Evolutionary conservation across 768 basidiomycete species (phyloP).

Genomic region (Russula emetica): DNA sequence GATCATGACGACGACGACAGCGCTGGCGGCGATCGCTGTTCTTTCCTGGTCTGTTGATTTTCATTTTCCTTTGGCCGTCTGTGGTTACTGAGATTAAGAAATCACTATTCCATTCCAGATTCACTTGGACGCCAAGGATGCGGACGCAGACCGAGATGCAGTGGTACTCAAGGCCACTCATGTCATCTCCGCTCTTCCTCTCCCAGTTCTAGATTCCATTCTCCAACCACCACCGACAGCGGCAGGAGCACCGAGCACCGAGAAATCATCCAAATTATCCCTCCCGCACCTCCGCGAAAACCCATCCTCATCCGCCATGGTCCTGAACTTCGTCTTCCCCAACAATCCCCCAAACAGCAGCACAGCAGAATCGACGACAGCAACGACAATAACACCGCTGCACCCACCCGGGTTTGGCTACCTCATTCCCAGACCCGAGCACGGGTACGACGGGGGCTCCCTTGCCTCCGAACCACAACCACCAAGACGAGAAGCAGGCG

Average conservation of each 20-base stretch:
- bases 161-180: slow-evolving; percentile 47
- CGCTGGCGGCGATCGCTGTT: slow-evolving; percentile 20
- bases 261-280: background rate
- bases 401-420: slow-evolving; percentile 92
- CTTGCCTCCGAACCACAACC: slow-evolving; percentile 14
- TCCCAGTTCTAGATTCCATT: slow-evolving; percentile 47
- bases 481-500: background rate
- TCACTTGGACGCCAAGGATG: slow-evolving; percentile 30
- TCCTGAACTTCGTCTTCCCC: slow-evolving; percentile 84
- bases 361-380: slow-evolving; percentile 26
- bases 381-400: slow-evolving; percentile 36
- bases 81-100: background rate
- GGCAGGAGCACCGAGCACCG: slow-evolving; percentile 1
- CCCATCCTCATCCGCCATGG: slow-evolving; percentile 74
- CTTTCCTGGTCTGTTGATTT: slow-evolving; percentile 48
- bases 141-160: background rate
- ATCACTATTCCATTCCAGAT: slow-evolving; percentile 32
- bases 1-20: too few relatives aligned
- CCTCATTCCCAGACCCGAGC: slow-evolving; percentile 74
- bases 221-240: slow-evolving; percentile 34
- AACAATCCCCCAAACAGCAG: slow-evolving; percentile 35
- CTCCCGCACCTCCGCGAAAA: slow-evolving; percentile 70
- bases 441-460: slow-evolving; percentile 42
- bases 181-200: slow-evolving; percentile 72
- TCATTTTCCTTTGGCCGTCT: background rate